Percentiles rank a stretch among this genome's conserved stretches.
phyloP scores from a whole-genome alignment of 495 filamentous ascomycete species.

The Penicillium verhagenii region DNA sequence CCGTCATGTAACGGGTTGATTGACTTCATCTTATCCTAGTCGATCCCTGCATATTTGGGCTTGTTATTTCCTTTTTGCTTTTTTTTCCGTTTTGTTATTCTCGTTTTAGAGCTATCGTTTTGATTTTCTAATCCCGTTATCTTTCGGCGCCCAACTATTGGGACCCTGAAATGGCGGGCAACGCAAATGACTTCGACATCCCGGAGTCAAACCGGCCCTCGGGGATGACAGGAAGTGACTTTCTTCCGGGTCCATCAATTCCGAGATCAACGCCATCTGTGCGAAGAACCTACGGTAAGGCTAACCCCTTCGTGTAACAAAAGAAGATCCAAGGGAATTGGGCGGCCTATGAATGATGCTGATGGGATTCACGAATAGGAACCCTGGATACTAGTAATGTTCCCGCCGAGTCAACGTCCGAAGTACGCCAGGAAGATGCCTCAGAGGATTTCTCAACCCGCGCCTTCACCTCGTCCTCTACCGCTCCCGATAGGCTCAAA shows the following conservation, averaged over 20 bases:
- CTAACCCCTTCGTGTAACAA: slow-evolving; percentile 17
- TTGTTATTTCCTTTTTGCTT: slow-evolving; percentile 6
- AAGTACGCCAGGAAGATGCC: slow-evolving; percentile 30
- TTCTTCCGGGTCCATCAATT: slow-evolving; percentile 4
- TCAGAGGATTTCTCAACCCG: slow-evolving; percentile 33
- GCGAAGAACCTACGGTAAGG: slow-evolving; percentile 40
- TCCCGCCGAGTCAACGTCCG: slow-evolving; percentile 25
- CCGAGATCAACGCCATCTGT: slow-evolving; percentile 21
- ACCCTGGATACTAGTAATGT: slow-evolving; percentile 36
- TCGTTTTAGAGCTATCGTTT: too few relatives aligned
- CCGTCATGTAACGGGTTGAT: background rate
- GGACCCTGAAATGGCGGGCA: slow-evolving; percentile 17
- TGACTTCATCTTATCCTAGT: background rate
- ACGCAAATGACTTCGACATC: slow-evolving; percentile 16
- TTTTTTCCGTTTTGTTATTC: background rate
- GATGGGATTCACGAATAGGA: slow-evolving; percentile 25
- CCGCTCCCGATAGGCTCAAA: slow-evolving; percentile 60
- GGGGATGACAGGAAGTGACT: slow-evolving; percentile 12
- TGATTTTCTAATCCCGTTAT: slow-evolving; percentile 1
- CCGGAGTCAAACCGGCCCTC: slow-evolving; percentile 14
- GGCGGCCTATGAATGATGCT: slow-evolving; percentile 1
- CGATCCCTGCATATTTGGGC: background rate
- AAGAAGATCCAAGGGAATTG: background rate
- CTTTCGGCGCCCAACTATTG: background rate
- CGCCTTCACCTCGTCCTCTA: slow-evolving; percentile 47